A percentile compares a stretch with the other conserved stretches of the same genome.
Evolutionary conservation across 345 rosid species (phyloP).

Genomic region (Geranium rotundifolium): DNA sequence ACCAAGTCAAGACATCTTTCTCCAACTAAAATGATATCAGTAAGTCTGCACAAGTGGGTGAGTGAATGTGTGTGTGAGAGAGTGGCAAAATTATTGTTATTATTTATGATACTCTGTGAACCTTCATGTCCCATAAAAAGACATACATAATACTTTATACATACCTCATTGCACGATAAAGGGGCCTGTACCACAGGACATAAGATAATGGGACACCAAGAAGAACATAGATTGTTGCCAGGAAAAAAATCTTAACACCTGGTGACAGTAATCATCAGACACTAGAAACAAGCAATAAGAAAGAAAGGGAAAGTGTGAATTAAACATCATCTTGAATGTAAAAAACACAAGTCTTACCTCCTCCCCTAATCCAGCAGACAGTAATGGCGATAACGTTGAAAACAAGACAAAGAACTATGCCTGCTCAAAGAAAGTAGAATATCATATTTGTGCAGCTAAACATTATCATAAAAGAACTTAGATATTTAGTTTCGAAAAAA

Average conservation of each 20-base stretch:
- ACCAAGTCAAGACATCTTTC: neutral
- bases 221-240: slow-evolving; percentile 72
- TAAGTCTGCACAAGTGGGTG: neutral
- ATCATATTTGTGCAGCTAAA: neutral
- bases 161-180: slow-evolving; percentile 93
- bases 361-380: slow-evolving; percentile 86
- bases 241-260: slow-evolving; percentile 92
- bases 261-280: slow-evolving; percentile 2
- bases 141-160: neutral
- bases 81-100: neutral
- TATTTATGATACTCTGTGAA: too few relatives aligned
- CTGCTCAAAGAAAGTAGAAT: slow-evolving; percentile 28
- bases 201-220: slow-evolving; percentile 84
- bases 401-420: slow-evolving; percentile 73
- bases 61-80: neutral
- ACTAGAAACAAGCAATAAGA: neutral
- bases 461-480: neutral
- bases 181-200: slow-evolving; percentile 94
- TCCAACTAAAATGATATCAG: neutral
- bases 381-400: slow-evolving; percentile 76
- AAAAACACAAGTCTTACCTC: slow-evolving; percentile 38
- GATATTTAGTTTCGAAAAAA: neutral
- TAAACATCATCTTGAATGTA: neutral
- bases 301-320: neutral
- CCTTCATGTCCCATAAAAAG: neutral